Evolutionary conservation across 371 early-diverging fungal species (phyloP).

Genomic region (Dichotomocladium elegans): DNA sequence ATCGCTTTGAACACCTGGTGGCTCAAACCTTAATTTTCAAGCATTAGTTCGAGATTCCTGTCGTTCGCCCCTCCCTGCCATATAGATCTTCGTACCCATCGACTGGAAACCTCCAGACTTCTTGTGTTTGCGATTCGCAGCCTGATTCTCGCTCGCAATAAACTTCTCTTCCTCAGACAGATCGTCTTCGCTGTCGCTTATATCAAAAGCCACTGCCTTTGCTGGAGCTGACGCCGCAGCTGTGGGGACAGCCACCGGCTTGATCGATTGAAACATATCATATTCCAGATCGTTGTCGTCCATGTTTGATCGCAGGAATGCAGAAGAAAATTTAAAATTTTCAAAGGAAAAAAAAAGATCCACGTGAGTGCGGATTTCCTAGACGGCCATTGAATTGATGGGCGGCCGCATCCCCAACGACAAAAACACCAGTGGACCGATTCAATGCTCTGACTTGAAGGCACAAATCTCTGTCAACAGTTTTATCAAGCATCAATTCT

Average conservation of each 20-base stretch:
- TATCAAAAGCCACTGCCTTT: not conserved
- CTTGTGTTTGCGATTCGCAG: conserved; percentile 83
- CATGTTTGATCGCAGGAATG: not conserved
- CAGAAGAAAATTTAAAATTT: too few species aligned
- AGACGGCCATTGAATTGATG: too few species aligned
- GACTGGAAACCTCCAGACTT: conserved; percentile 96
- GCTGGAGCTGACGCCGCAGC: conserved; percentile 1
- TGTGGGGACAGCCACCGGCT: conserved; percentile 4
- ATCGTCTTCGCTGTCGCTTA: conserved; percentile 30
- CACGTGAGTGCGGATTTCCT: too few species aligned
- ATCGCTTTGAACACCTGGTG: conserved; percentile 82
- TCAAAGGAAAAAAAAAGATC: too few species aligned
- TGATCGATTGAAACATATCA: conserved; percentile 14
- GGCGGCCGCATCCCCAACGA: too few species aligned
- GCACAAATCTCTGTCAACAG: too few species aligned
- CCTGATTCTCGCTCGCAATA: conserved; percentile 48
- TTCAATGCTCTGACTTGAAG: too few species aligned
- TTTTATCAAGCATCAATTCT: too few species aligned
- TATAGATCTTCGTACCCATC: conserved; percentile 73
- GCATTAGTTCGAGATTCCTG: not conserved
- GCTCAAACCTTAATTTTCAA: conserved; percentile 54
- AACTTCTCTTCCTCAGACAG: conserved; percentile 41
- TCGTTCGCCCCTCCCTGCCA: not conserved
- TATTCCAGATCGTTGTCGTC: conserved; percentile 4
- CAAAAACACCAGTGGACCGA: too few species aligned